Evolutionary conservation across 2,329 filamentous ascomycete genomes (phyloP).

Genomic region (Penicillium sp.): DNA sequence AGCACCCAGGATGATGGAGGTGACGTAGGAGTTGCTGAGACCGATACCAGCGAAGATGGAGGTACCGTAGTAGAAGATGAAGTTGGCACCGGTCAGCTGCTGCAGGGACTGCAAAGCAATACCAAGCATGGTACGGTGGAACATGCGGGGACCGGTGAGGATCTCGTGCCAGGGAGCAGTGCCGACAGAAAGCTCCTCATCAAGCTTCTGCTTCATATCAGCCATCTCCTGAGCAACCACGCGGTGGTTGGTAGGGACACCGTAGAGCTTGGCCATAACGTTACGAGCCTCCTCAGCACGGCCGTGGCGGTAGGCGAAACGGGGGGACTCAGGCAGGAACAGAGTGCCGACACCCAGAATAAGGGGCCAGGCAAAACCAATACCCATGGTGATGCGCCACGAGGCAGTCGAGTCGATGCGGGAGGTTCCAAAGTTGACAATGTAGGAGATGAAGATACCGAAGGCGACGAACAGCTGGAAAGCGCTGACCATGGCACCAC

Average conservation of each 20-base stretch:
- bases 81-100: conserved; percentile 51
- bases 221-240: conserved; percentile 55
- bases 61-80: conserved; percentile 54
- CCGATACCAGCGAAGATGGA: conserved; percentile 68
- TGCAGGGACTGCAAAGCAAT: conserved; percentile 49
- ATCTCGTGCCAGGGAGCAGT: conserved; percentile 44
- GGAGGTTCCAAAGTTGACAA: conserved; percentile 51
- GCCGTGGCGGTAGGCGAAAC: conserved; percentile 57
- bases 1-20: conserved; percentile 65
- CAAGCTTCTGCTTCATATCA: conserved; percentile 60
- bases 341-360: conserved; percentile 57
- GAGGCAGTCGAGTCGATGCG: conserved; percentile 42
- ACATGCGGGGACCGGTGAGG: conserved; percentile 50
- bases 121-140: conserved; percentile 47
- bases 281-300: conserved; percentile 52
- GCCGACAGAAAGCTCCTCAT: conserved; percentile 52
- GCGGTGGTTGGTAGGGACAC: conserved; percentile 56
- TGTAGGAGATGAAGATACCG: conserved; percentile 50
- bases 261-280: conserved; percentile 57
- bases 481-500: conserved; percentile 49
- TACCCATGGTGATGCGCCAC: conserved; percentile 55
- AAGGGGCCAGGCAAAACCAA: conserved; percentile 58
- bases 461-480: conserved; percentile 54
- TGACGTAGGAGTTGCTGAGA: conserved; percentile 64
- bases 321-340: conserved; percentile 59